Evolutionary conservation across 108 stramenopile genomes (phyloP), one percentile per base, ranked within the genome.

Genomic region (Skeletonema marinoi): DNA sequence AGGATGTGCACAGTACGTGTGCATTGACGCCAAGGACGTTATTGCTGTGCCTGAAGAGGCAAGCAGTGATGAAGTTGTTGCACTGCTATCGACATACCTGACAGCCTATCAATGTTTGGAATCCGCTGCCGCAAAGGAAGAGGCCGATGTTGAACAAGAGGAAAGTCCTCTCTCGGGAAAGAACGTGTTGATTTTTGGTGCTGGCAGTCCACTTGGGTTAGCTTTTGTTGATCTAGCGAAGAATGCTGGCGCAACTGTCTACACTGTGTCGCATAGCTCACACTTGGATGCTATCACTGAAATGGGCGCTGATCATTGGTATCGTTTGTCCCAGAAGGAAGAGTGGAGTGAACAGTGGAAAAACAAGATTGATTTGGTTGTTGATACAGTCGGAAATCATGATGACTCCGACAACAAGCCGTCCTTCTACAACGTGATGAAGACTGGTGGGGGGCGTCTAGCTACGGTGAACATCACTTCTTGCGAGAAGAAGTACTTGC

Each of bases 41-140:
- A 77, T 95, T 50, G 81, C 87, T 32, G 78, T 95, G 12, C 85
- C 90, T 11, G 39, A 60, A 10, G 78, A 32, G 66, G 78, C 88
- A 11, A 74, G 67, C n/a, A 68, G 82, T n/a, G 66, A 73, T 10
- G 60, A 64, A 54, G 76, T 86, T 1, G 84, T 79, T 29, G 91
- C 89, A 63, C 75, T 94, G 70, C 77, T 86, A 0, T 80, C 89
- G 33, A 89, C 80, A 12, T 95, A 92, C 70, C 77, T 95, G 75
- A 68, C 88, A 6, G 93, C 93, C 1, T 92, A 89, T 66, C 93
- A 95, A 73, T 67, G 82, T 3, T 63, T 56, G 54, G 54, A 56
- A 9, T 11, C 21, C 1, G 54, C 10, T 56, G 21, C 25, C 9
- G 54, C 44, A 3, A 46, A 46, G 44, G 44, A 0, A n/a, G 16